phyloP scores from a whole-genome alignment of 257 asterid genomes.

The Solanum stenotomum region DNA sequence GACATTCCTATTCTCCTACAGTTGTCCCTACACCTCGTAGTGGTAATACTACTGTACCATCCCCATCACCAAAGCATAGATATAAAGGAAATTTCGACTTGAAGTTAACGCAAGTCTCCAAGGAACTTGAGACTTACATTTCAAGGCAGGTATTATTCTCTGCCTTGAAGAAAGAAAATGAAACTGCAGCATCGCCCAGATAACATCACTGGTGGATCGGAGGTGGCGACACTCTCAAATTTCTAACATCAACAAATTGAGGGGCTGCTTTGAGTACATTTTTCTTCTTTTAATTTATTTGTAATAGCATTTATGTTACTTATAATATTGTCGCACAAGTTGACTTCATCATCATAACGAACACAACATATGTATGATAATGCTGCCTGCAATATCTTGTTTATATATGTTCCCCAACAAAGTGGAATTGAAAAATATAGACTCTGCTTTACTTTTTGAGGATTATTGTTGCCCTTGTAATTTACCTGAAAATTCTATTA shows the following conservation, averaged over 20 bases:
- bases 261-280: neutral
- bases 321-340: neutral
- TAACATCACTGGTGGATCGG: neutral
- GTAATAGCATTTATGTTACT: neutral
- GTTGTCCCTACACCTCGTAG: constrained; percentile 17
- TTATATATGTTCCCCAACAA: neutral
- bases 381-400: neutral
- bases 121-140: constrained; percentile 70
- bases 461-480: neutral
- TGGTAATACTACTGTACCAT: constrained; percentile 1
- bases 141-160: constrained; percentile 75
- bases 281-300: neutral
- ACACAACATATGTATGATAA: neutral
- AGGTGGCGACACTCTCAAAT: neutral
- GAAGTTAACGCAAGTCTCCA: constrained; percentile 69
- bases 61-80: constrained; percentile 45
- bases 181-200: constrained; percentile 45
- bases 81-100: constrained; percentile 69
- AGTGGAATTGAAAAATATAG: neutral
- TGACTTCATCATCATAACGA: neutral
- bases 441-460: neutral
- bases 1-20: constrained; percentile 58
- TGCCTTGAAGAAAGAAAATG: constrained; percentile 49
- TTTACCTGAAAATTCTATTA: neutral
- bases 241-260: neutral